Conservation (phyloP, 805 yeast genomes). For the Pichia californica region DNA sequence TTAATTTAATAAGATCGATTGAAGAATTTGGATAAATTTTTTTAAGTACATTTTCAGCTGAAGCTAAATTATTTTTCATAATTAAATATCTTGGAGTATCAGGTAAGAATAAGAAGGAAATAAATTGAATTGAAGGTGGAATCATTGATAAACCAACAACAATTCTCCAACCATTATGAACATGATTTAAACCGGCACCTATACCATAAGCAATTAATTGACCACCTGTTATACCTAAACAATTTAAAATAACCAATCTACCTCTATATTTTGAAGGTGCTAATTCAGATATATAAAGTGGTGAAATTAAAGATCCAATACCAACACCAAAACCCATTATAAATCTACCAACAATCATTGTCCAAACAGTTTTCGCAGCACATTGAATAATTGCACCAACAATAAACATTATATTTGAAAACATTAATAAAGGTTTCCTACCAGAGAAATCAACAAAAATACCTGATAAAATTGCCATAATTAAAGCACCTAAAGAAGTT, state of each 20-base stretch:
- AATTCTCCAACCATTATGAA: conserved; percentile 86
- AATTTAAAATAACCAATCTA: conserved; percentile 80
- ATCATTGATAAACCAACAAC: conserved; percentile 85
- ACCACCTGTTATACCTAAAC: conserved; percentile 89
- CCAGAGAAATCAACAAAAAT: conserved; percentile 76
- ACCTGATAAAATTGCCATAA: conserved; percentile 78
- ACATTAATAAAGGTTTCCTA: conserved; percentile 75
- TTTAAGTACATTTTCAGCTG: conserved; percentile 60
- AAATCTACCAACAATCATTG: conserved; percentile 87
- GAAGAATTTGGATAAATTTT: conserved; percentile 60
- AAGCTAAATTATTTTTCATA: conserved; percentile 55
- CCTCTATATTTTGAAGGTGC: conserved; percentile 93
- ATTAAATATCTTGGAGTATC: conserved; percentile 92
- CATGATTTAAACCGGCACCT: conserved; percentile 76
- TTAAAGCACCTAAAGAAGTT: conserved; percentile 86
- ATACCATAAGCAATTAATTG: conserved; percentile 91
- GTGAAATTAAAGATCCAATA: conserved; percentile 89
- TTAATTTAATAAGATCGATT: conserved; percentile 55
- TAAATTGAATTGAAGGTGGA: conserved; percentile 76
- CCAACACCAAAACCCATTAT: conserved; percentile 97
- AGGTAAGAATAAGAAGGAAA: conserved; percentile 77
- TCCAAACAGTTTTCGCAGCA: conserved; percentile 75
- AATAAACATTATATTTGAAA: conserved; percentile 74
- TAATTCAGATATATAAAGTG: conserved; percentile 83
- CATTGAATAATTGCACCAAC: conserved; percentile 84